phyloP scores from a whole-genome alignment of 768 basidiomycete species.

The Amyloporia xantha region DNA sequence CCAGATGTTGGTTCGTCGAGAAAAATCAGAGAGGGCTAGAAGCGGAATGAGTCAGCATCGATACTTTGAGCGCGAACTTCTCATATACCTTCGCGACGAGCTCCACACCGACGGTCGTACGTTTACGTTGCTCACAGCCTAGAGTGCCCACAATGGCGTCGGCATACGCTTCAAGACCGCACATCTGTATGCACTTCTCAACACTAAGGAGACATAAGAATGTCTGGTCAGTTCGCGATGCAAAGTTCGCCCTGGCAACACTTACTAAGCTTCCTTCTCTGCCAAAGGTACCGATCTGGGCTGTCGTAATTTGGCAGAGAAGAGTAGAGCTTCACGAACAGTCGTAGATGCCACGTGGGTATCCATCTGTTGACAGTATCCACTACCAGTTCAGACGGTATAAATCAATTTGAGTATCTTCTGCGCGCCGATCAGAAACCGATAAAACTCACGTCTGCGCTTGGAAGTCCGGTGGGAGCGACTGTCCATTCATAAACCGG shows the following conservation, averaged over 20 bases:
- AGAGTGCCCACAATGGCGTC: conserved; percentile 66
- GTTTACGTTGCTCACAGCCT: conserved; percentile 68
- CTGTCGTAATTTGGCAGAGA: conserved; percentile 78
- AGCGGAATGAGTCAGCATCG: background rate
- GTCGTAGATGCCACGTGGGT: conserved; percentile 70
- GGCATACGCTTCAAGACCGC: conserved; percentile 55
- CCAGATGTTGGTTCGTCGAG: conserved; percentile 86
- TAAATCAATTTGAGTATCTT: background rate
- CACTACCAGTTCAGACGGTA: conserved; percentile 32
- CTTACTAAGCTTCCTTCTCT: conserved; percentile 79
- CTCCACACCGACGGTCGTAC: conserved; percentile 83
- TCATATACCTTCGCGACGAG: conserved; percentile 60
- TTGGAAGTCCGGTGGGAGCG: conserved; percentile 42
- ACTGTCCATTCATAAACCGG: conserved; percentile 38
- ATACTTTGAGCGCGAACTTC: background rate
- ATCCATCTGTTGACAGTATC: conserved; percentile 85
- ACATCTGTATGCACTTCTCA: conserved; percentile 52
- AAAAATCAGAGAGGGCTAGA: conserved; percentile 68
- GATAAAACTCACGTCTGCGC: conserved; percentile 38
- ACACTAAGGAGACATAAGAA: conserved; percentile 28
- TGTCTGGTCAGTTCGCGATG: too few species aligned
- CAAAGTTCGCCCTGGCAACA: conserved; percentile 10
- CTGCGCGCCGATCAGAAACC: background rate
- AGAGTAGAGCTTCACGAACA: conserved; percentile 73
- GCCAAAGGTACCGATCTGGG: conserved; percentile 51